Base-by-base conservation (phyloP, 345 rosid genomes). In the Brassica juncea region DNA sequence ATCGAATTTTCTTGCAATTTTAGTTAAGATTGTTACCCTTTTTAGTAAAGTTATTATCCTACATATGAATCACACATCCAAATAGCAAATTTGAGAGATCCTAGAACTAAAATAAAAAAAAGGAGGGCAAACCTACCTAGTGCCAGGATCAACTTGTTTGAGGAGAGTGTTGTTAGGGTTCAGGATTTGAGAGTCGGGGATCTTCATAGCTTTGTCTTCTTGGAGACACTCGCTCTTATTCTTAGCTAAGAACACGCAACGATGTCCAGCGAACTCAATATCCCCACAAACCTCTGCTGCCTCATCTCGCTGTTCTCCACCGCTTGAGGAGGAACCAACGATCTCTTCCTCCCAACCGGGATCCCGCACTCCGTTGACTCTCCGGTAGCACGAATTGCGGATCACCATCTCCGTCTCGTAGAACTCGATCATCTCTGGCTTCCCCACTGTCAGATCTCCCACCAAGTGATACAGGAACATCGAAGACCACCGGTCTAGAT, bases 361-460 rank as follows among this genome's bases (percentile, higher is more conserved):
- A 23, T 23, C 25, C 25, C 25, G 25, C 25, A 23, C 25, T 23
- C 25, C 25, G 25, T 23, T 1, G 25, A 23, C 25, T 23, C 25
- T 23, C 25, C 25, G 25, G 25, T 23, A 1, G 25, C 25, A 23
- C 25, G 25, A 23, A 23, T 23, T 1, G 25, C 25, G 2, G 90
- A 82, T 82, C 35, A 95, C 85, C 8, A 91, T 93, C 86, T 90
- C 97, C 3, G 92, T 86, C 85, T 95, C 98, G 31, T 64, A 78
- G 69, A 95, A 93, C 81, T 95, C 99, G 11, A 83, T 87, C 82
- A 93, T 82, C 81, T 93, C 99, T 28, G 98, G 99, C 87, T 95
- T 95, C 72, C 98, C 99, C 74, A 95, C 98, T 19, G 98, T 95
- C 77, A 95, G 92, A 90, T 95, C 99, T 8, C 99, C 99, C 44